Evolutionary conservation across 192 early-diverging fungal species (phyloP), one percentile per base, ranked within the genome.

Genomic region (Rhizophagus clarus): DNA sequence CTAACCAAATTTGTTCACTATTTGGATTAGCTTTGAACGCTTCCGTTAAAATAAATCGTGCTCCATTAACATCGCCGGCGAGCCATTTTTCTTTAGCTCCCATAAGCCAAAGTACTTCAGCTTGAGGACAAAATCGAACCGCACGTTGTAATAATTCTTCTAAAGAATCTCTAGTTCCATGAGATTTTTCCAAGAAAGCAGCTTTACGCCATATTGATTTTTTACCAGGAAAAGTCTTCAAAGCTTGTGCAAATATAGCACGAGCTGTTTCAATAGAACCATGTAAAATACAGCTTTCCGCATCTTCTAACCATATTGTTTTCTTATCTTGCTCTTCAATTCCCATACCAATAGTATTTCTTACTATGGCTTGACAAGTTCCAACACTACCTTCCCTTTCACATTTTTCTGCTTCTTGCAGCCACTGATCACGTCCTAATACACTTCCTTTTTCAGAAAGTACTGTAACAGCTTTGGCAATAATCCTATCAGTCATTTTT

Each of bases 21-120:
- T 92, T 91, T 1, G 96, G 94, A 82, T 98, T 98, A 4, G 97
- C 96, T 12, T 88, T 88, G 85, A 96, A 97, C 7, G 97, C 97
- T 70, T 90, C 89, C 47, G 91, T 93, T 24, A 99, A 87, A 72
- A 97, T 95, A 17, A 81, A 85, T 34, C 96, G 92, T 14, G 97
- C 98, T 29, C 90, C 94, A 7, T 88, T 86, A 20, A 99, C 88
- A 81, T 97, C 93, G 8, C 92, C 85, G 15, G 89, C 88, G 22
- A 91, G 72, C 97, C 97, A 98, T 82, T 94, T 95, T 69, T 98
- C 96, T 82, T 98, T 97, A 37, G 98, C 98, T 0, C 90, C 93
- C 94, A 98, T 98, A 37, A 99, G 88, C 98, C 98, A 99, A 64
- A 99, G 86, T 2, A 95, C 88, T 83, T 99, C 96, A 24, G 92